These are phyloP conservation scores for Cyclaneusma minus DNA, from an alignment of 2,329 filamentous ascomycete genomes.

Conservation along the genomic window DNA sequence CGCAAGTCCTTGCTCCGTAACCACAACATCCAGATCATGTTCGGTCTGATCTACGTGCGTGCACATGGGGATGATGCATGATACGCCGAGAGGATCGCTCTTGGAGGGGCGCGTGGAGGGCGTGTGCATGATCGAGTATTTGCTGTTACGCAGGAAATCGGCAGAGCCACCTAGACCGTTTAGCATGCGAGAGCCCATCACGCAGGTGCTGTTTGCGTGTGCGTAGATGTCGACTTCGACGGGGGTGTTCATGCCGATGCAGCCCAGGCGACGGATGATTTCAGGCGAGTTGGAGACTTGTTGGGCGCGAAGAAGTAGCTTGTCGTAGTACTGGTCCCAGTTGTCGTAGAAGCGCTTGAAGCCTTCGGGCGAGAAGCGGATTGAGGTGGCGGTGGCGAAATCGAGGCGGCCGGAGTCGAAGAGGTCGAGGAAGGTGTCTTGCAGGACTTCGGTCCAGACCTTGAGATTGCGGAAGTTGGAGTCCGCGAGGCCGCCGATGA, in stretches of 20 bases:
- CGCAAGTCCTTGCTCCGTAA: conserved; percentile 61
- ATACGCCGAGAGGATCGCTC: conserved; percentile 67
- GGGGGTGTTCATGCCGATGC: conserved; percentile 91
- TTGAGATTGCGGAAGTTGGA: conserved; percentile 78
- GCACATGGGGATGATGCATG: conserved; percentile 86
- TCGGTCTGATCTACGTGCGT: conserved; percentile 89
- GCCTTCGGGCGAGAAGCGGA: conserved; percentile 80
- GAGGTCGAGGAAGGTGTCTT: conserved; percentile 85
- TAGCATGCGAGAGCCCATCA: conserved; percentile 78
- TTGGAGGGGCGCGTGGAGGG: conserved; percentile 68
- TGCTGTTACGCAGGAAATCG: conserved; percentile 64
- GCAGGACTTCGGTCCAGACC: conserved; percentile 87
- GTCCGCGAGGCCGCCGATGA: conserved; percentile 66
- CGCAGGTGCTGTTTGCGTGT: conserved; percentile 80
- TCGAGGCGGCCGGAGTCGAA: conserved; percentile 80
- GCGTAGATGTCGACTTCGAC: conserved; percentile 92
- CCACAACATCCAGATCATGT: conserved; percentile 80
- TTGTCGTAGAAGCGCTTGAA: conserved; percentile 83
- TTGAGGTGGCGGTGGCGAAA: conserved; percentile 79
- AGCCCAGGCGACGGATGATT: conserved; percentile 73
- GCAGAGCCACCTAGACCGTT: conserved; percentile 73
- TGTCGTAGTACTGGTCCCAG: conserved; percentile 67
- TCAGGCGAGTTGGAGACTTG: conserved; percentile 80
- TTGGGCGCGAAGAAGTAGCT: conserved; percentile 76
- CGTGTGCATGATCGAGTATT: conserved; percentile 91